Conservation (phyloP, 228 moss, liverwort and hornwort species). For the Sphagnum fallax region DNA sequence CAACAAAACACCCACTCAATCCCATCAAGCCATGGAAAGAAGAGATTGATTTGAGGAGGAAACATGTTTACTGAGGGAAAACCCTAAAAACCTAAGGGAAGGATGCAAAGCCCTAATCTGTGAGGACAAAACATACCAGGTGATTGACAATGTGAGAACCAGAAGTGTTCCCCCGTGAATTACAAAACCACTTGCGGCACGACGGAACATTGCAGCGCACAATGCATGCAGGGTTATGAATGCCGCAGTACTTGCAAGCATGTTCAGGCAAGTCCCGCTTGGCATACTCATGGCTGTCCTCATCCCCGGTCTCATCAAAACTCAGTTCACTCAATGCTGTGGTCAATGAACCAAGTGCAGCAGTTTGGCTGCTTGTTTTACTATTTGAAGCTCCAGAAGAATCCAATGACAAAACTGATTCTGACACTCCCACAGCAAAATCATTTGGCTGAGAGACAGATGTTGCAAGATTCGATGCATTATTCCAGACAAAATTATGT, state of each 20-base stretch:
- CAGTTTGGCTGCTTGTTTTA: constrained; percentile 9
- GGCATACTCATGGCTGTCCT: constrained; percentile 52
- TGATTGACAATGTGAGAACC: constrained; percentile 69
- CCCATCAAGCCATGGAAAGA: too few species aligned
- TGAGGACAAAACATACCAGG: constrained; percentile 21
- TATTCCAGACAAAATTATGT: constrained; percentile 29
- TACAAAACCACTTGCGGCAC: constrained; percentile 66
- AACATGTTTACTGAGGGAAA: too few species aligned
- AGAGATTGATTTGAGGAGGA: too few species aligned
- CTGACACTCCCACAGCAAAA: constrained; percentile 32
- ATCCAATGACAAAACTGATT: neutral
- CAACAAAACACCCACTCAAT: neutral
- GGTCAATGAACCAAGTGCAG: constrained; percentile 18
- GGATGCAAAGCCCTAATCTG: neutral
- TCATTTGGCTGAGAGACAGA: constrained; percentile 1
- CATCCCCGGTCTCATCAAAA: constrained; percentile 56
- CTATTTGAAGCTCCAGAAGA: neutral
- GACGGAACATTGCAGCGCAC: constrained; percentile 58
- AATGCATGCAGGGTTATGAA: constrained; percentile 69
- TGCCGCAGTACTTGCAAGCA: constrained; percentile 67
- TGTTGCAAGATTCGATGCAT: constrained; percentile 17
- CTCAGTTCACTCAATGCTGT: constrained; percentile 47
- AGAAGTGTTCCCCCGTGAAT: constrained; percentile 60
- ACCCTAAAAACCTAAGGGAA: neutral
- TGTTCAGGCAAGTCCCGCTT: constrained; percentile 67